These are phyloP conservation scores for Pichia nanzhaoensis DNA, from an alignment of 805 yeast genomes.

Conservation along the genomic window DNA sequence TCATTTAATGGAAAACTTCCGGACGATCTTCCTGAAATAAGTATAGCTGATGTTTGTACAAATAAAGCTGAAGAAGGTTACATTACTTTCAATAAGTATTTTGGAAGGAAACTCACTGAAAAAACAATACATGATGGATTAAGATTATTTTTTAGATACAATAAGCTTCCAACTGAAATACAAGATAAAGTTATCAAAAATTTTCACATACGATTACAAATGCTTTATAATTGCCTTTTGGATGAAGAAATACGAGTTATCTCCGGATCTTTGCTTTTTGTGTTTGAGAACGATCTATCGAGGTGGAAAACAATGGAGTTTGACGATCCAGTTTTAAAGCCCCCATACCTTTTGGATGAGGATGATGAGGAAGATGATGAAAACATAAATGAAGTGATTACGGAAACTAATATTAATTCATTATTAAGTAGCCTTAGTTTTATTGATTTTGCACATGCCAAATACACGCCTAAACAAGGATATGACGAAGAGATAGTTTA, in stretches of 20 bases:
- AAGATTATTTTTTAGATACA: conserved; percentile 36
- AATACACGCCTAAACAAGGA: conserved; percentile 52
- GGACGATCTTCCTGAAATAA: conserved; percentile 7
- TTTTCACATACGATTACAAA: conserved; percentile 53
- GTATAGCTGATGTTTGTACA: conserved; percentile 12
- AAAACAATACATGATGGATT: conserved; percentile 42
- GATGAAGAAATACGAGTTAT: conserved; percentile 57
- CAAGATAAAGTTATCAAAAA: conserved; percentile 35
- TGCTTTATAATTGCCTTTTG: conserved; percentile 58
- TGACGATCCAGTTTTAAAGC: conserved; percentile 33
- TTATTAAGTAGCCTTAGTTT: conserved; percentile 55
- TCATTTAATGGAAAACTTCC: conserved; percentile 17
- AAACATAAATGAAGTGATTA: conserved; percentile 19
- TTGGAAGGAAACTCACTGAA: conserved; percentile 54
- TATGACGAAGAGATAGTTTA: conserved; percentile 62
- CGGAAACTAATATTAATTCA: conserved; percentile 25
- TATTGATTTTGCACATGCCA: conserved; percentile 91
- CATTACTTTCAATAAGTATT: conserved; percentile 36
- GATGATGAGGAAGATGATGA: conserved; percentile 27
- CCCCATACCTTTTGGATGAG: conserved; percentile 28
- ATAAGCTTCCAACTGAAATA: conserved; percentile 27
- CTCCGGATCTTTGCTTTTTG: conserved; percentile 67
- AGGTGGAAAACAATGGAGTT: conserved; percentile 43
- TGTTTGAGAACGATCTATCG: conserved; percentile 59
- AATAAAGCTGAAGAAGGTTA: conserved; percentile 33